Percentiles rank a stretch among this genome's conserved stretches.
These are phyloP conservation scores for Nemania diffusa DNA, from an alignment of 2,329 filamentous ascomycete genomes.

Conservation along the genomic window DNA sequence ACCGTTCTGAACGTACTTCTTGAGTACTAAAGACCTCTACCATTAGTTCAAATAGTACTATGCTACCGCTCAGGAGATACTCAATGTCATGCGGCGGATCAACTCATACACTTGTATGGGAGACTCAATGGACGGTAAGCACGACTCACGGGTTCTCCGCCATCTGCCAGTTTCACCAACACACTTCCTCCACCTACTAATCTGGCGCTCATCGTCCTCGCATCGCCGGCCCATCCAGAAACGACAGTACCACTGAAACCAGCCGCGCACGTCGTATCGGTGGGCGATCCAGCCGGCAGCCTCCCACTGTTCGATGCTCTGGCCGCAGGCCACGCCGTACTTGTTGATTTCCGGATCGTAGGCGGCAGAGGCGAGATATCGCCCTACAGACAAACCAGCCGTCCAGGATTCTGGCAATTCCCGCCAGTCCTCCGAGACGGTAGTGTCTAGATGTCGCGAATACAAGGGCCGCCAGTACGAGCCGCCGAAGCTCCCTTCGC, in stretches of 20 bases:
- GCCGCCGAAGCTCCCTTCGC: conserved; percentile 64
- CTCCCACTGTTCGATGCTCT: conserved; percentile 66
- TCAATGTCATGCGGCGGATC: not conserved
- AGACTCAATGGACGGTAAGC: not conserved
- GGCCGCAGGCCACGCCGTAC: conserved; percentile 62
- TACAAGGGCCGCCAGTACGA: conserved; percentile 61
- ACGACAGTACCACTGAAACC: conserved; percentile 67
- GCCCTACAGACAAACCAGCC: conserved; percentile 51
- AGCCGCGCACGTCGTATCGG: conserved; percentile 62
- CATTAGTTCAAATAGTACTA: not conserved
- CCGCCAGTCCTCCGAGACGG: conserved; percentile 58
- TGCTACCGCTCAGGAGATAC: not conserved
- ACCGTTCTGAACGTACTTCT: conserved; percentile 60
- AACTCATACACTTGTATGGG: not conserved
- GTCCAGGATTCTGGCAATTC: conserved; percentile 59
- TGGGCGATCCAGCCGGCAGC: conserved; percentile 65
- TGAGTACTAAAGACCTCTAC: conserved; percentile 51
- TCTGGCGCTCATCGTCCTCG: conserved; percentile 63
- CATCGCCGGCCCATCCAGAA: conserved; percentile 63
- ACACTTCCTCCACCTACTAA: conserved; percentile 62
- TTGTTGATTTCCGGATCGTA: conserved; percentile 64
- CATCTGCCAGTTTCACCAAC: conserved; percentile 63
- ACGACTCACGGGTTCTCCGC: conserved; percentile 52
- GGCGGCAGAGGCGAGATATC: conserved; percentile 52
- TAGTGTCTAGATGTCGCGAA: conserved; percentile 55